These are phyloP conservation scores for Tritrichomonas musculus DNA, from an alignment of 208 protist genomes.

Conservation along the genomic window DNA sequence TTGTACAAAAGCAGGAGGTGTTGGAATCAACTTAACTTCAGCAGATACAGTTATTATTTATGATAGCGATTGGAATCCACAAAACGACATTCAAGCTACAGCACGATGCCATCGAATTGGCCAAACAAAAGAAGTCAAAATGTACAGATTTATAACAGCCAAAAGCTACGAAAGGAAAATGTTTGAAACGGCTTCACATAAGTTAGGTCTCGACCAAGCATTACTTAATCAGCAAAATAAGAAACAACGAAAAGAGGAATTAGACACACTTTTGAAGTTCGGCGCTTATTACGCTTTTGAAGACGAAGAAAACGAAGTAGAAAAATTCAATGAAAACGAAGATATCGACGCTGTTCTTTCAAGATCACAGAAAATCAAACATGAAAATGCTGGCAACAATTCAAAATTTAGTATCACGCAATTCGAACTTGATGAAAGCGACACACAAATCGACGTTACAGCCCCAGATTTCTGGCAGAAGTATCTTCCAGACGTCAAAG, in stretches of 20 bases:
- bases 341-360: slow-evolving; percentile 33
- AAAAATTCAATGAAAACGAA: slow-evolving; percentile 21
- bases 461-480: neutral
- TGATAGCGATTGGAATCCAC: slow-evolving; percentile 60
- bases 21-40: slow-evolving; percentile 56
- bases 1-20: slow-evolving; percentile 44
- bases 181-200: slow-evolving; percentile 66
- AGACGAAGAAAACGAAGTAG: neutral
- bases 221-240: neutral
- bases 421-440: slow-evolving; percentile 12
- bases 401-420: neutral
- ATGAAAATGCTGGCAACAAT: neutral
- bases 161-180: slow-evolving; percentile 72
- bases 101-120: slow-evolving; percentile 89
- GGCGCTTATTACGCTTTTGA: slow-evolving; percentile 41
- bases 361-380: neutral
- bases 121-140: slow-evolving; percentile 69
- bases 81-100: slow-evolving; percentile 57
- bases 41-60: slow-evolving; percentile 60
- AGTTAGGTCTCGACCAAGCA: slow-evolving; percentile 66
- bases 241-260: neutral
- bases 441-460: neutral
- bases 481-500: neutral
- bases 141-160: slow-evolving; percentile 69
- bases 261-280: slow-evolving; percentile 31